Percentiles rank a stretch among this genome's conserved stretches.
Conservation (phyloP, 257 asterid genomes). For the Coffea eugenioides region DNA sequence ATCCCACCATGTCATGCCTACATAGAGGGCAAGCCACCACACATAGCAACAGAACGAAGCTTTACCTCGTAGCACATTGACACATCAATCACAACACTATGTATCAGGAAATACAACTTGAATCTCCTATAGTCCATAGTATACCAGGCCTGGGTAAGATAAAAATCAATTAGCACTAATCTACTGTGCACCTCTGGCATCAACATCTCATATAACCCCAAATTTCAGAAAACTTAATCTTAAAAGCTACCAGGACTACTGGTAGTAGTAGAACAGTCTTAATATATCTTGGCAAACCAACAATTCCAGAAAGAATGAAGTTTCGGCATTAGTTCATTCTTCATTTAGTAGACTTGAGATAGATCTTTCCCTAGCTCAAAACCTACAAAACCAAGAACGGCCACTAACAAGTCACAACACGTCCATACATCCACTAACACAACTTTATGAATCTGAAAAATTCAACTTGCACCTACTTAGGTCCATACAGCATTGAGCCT, state of each 20-base stretch:
- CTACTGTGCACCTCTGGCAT: background rate
- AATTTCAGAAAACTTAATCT: background rate
- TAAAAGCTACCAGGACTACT: background rate
- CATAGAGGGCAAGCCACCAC: background rate
- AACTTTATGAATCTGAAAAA: too few species aligned
- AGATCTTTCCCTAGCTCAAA: too few species aligned
- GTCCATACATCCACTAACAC: too few species aligned
- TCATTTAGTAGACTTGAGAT: too few species aligned
- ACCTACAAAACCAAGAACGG: too few species aligned
- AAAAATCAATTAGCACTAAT: too few species aligned
- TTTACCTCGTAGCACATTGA: background rate
- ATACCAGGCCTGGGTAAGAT: background rate
- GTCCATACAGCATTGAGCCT: too few species aligned
- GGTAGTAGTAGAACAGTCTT: background rate
- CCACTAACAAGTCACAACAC: too few species aligned
- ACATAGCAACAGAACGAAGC: background rate
- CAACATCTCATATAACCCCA: background rate
- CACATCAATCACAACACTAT: background rate
- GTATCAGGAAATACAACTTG: background rate
- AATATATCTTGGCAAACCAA: background rate
- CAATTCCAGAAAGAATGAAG: too few species aligned
- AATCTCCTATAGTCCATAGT: background rate
- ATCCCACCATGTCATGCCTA: background rate
- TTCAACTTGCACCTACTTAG: too few species aligned
- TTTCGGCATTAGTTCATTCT: too few species aligned